phyloP scores from a whole-genome alignment of 768 basidiomycete genomes.

The Mycena indigotica region DNA sequence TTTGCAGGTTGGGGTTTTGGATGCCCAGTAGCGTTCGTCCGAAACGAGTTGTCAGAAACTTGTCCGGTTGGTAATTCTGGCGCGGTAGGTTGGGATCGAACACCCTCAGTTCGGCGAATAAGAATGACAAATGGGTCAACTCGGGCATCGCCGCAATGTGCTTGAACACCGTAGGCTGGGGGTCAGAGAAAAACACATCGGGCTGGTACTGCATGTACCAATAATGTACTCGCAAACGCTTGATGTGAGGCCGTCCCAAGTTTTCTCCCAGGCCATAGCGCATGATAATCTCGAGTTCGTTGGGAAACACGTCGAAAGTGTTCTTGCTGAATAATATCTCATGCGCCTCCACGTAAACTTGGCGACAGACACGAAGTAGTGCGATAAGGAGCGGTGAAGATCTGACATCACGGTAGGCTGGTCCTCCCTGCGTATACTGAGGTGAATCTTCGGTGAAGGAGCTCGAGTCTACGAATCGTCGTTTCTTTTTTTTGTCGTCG shows the following conservation, averaged over 20 bases:
- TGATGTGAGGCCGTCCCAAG: not conserved
- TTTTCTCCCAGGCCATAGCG: not conserved
- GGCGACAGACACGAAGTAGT: not conserved
- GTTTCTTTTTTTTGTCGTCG: not conserved
- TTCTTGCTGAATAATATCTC: not conserved
- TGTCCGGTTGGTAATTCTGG: not conserved
- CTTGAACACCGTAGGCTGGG: not conserved
- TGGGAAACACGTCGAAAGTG: not conserved
- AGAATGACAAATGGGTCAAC: not conserved
- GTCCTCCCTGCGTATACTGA: too few relatives aligned
- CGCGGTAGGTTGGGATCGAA: not conserved
- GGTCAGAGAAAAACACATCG: not conserved
- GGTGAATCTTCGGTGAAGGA: not conserved
- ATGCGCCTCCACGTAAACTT: not conserved
- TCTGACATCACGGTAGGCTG: too few relatives aligned
- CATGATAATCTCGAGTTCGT: not conserved
- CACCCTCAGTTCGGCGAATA: not conserved
- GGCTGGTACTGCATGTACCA: not conserved
- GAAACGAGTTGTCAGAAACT: not conserved
- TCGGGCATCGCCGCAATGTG: not conserved
- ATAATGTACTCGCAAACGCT: not conserved
- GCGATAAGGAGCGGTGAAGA: not conserved
- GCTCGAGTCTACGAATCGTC: not conserved
- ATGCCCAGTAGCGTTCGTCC: not conserved
- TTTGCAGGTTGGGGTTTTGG: not conserved